A percentile compares a stretch with the other conserved stretches of the same genome.
Conservation (phyloP, 805 yeast genomes). For the Zygoascus tannicola region DNA sequence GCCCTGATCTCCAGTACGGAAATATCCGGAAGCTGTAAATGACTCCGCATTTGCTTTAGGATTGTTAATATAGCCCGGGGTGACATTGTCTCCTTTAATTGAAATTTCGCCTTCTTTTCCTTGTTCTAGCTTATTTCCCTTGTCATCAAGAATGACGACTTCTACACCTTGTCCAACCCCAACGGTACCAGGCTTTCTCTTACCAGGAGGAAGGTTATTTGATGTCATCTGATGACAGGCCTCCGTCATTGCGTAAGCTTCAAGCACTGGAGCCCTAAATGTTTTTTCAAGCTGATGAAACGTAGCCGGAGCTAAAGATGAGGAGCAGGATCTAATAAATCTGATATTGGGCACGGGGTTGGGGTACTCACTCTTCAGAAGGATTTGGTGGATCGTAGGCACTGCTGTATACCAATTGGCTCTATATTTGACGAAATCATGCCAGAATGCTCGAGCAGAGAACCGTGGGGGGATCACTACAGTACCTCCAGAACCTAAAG, state of each 20-base stretch:
- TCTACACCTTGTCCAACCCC: conserved; percentile 66
- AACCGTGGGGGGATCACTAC: conserved; percentile 55
- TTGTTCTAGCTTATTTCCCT: conserved; percentile 38
- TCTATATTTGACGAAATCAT: conserved; percentile 38
- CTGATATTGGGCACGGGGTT: conserved; percentile 43
- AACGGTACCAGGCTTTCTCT: conserved; percentile 61
- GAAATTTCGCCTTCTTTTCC: conserved; percentile 62
- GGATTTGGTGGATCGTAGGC: conserved; percentile 64
- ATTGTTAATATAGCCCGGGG: conserved; percentile 64
- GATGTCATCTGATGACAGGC: conserved; percentile 77
- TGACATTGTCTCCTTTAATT: conserved; percentile 58
- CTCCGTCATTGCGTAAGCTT: conserved; percentile 76
- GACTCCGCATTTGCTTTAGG: conserved; percentile 60
- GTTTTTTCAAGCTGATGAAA: conserved; percentile 47
- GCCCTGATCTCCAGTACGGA: conserved; percentile 78
- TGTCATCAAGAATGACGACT: conserved; percentile 45
- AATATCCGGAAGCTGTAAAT: conserved; percentile 51
- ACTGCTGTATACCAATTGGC: conserved; percentile 73
- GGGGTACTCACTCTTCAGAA: conserved; percentile 46
- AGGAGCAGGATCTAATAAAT: conserved; percentile 64
- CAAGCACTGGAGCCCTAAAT: conserved; percentile 59
- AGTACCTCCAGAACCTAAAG: conserved; percentile 51
- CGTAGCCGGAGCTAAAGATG: conserved; percentile 59
- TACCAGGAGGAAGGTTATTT: conserved; percentile 55
- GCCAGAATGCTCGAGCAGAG: conserved; percentile 55